Evolutionary conservation across 768 basidiomycete genomes (phyloP), one percentile per base, ranked within the genome.

Genomic region (Lentinus tigrinus): DNA sequence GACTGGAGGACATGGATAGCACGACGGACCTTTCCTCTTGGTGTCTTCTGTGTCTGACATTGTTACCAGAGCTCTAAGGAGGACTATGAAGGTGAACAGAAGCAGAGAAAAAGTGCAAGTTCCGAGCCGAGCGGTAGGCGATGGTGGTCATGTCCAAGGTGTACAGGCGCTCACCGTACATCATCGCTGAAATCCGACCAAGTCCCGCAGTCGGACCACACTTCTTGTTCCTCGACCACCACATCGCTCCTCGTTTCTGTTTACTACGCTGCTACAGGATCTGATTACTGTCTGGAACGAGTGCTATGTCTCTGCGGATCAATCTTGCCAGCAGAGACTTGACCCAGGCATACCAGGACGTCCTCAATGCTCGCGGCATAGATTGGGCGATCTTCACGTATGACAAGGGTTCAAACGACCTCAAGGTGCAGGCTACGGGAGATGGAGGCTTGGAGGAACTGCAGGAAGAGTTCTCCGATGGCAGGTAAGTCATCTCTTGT

Each of bases 391-490:
- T 93, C 31, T 85, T 89, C 65, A 90, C 92, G 0, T 93, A 92
- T 65, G 89, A 90, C 66, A 86, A 83, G 61, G 88, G 87, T 9
- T 81, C 86, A 0, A 95, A 93, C 66, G 92, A 95, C 72, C 79
- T 96, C 54, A 93, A 92, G 66, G 88, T 95, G 3, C 93, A 95
- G 68, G 79, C 82, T 3, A 89, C 86, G 1, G 95, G 95, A n/a
- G 78, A 77, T 54, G 91, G 89, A n/a, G 93, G 93, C 1, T 79
- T 98, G 11, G 90, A 95, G 63, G 93, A 94, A 65, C 76, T 98
- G 2, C 85, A 91, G 68, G 95, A 98, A 65, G 95, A 96, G 74
- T 98, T 98, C 73, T 91, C 88, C 40, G 95, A 98, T 71, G 95
- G 94, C 57, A 81, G 90, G 93, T 92, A 60, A 43, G 86, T 69